Evolutionary conservation across 768 basidiomycete genomes (phyloP), one percentile per base, ranked within the genome.

Genomic region (Lactifluus echinatus): DNA sequence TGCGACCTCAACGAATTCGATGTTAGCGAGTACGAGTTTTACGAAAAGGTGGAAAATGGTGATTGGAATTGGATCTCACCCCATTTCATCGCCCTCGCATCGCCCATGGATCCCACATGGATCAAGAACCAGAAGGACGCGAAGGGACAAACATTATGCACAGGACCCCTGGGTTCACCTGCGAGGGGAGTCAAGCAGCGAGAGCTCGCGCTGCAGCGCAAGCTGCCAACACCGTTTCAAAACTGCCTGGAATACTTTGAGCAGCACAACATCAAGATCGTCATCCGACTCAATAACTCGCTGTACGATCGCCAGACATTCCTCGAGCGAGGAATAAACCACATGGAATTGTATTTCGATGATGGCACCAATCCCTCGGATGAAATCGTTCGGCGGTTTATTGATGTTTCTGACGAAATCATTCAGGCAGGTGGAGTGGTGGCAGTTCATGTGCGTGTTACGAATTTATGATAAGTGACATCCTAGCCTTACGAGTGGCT

Each of bases 321-420:
- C 73, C 68, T 84, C 65, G 88, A 90, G 65, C 83, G 81, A 46
- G 92, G 91, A 11, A 88, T 95, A 66, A 84, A 85, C 64, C 91
- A 96, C 68, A 77, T 87, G 72, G 93, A 95, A 64, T 79, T 97
- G 61, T 97, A 95, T 71, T 98, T 96, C 64, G 93, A 97, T 70
- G 96, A 99, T 69, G 96, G 96, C 21, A 96, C 93, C 23, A 98
- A 98, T 70, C 95, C 95, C 5, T 87, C 93, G 0, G 90, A 96
- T 70, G 91, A 96, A 56, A 96, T 97, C 65, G 89, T 93, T 43
- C 80, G 93, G 53, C 81, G 84, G 56, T 99, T 99, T 67, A 87
- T 99, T 63, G 86, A 89, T 63, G 73, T 90, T 53, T 83, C 87
- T 1, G 94, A 97, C 66, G 74, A 79, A 19, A 75, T 87, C 28